Evolutionary conservation across 108 stramenopile species (phyloP).

Genomic region (Epithemia pelagica): DNA sequence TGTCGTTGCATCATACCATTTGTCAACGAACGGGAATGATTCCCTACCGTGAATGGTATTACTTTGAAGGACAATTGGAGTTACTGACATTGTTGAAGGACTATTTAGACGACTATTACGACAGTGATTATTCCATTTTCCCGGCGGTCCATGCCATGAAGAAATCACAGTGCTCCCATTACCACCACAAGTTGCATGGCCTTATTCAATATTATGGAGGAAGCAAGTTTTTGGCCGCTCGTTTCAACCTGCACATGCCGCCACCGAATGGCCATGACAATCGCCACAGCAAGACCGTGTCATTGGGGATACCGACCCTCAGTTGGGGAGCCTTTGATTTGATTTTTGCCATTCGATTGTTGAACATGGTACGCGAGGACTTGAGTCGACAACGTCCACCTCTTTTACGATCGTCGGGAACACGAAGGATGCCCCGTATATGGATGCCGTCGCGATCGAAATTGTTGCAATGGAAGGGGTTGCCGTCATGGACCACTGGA

Average conservation of each 20-base stretch:
- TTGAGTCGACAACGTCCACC: conserved; percentile 39
- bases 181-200: conserved; percentile 17
- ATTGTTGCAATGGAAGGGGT: too few relatives aligned
- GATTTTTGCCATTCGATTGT: conserved; percentile 46
- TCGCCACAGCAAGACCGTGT: background rate
- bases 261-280: background rate
- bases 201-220: conserved; percentile 63
- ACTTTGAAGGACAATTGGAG: conserved; percentile 55
- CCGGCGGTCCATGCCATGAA: conserved; percentile 25
- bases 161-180: background rate
- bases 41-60: conserved; percentile 56
- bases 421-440: conserved; percentile 28
- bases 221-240: conserved; percentile 38
- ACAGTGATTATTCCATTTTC: conserved; percentile 32
- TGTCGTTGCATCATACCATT: background rate
- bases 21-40: conserved; percentile 43
- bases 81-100: conserved; percentile 42
- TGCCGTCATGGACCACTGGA: background rate
- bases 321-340: conserved; percentile 55
- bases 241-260: conserved; percentile 27
- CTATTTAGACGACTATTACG: conserved; percentile 37
- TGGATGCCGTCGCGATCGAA: conserved; percentile 35
- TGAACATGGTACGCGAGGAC: conserved; percentile 42
- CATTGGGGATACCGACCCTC: conserved; percentile 9
- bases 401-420: conserved; percentile 10